Evolutionary conservation across 495 filamentous ascomycete species (phyloP).

Genomic region (Aspergillus kassunensis): DNA sequence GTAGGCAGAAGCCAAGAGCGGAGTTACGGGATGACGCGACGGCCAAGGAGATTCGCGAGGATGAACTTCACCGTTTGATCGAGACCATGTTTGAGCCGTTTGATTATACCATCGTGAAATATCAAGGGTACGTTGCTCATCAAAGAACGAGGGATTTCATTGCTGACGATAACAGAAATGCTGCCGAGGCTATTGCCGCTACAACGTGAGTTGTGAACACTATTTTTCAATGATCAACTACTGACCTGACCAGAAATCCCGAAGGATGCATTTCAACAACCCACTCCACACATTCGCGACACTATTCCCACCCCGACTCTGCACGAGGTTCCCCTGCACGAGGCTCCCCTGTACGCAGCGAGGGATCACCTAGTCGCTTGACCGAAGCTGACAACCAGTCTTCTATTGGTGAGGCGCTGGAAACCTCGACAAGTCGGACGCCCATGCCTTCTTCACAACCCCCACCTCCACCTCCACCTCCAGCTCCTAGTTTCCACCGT

Average conservation of each 20-base stretch:
- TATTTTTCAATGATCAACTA: background rate
- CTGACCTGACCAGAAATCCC: slow-evolving; percentile 29
- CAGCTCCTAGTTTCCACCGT: slow-evolving; percentile 13
- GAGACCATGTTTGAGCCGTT: slow-evolving; percentile 94
- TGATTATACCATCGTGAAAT: slow-evolving; percentile 80
- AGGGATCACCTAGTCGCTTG: slow-evolving; percentile 23
- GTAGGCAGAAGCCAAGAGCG: slow-evolving; percentile 89
- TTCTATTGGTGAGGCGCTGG: slow-evolving; percentile 27
- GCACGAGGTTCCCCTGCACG: slow-evolving; percentile 25
- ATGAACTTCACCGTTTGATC: slow-evolving; percentile 90
- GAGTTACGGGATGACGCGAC: slow-evolving; percentile 90
- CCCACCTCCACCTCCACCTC: slow-evolving; percentile 29
- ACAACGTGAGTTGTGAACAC: slow-evolving; percentile 24
- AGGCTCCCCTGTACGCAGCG: slow-evolving; percentile 27
- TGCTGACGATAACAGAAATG: slow-evolving; percentile 26
- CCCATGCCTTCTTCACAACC: slow-evolving; percentile 22
- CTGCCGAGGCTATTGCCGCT: slow-evolving; percentile 40
- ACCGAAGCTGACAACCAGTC: slow-evolving; percentile 24
- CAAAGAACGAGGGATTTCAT: background rate
- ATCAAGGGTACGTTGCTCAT: slow-evolving; percentile 49
- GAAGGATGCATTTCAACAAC: slow-evolving; percentile 38
- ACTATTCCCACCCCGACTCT: slow-evolving; percentile 38
- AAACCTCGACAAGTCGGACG: slow-evolving; percentile 19
- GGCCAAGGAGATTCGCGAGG: slow-evolving; percentile 89
- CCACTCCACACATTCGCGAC: slow-evolving; percentile 32